These are phyloP conservation scores for Echites panduratus DNA, from an alignment of 257 asterid species.

Conservation along the genomic window DNA sequence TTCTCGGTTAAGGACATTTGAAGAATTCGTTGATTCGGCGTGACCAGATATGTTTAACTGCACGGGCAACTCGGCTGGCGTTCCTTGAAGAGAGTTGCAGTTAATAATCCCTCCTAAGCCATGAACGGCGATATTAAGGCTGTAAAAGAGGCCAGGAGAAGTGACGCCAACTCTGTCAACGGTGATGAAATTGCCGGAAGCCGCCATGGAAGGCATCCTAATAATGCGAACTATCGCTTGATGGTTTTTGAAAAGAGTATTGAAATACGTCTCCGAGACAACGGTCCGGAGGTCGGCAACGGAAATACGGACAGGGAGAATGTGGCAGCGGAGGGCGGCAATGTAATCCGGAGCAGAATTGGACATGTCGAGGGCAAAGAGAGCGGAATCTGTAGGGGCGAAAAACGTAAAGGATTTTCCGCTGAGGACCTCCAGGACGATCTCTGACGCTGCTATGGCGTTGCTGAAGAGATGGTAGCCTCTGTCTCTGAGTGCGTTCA, in stretches of 20 bases:
- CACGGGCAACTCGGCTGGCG: background rate
- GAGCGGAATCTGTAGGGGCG: slow-evolving; percentile 24
- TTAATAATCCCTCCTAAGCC: slow-evolving; percentile 31
- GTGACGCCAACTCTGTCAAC: slow-evolving; percentile 15
- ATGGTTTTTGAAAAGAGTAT: slow-evolving; percentile 13
- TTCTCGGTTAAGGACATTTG: background rate
- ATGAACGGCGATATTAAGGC: slow-evolving; percentile 28
- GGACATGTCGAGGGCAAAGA: background rate
- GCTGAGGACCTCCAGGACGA: slow-evolving; percentile 18
- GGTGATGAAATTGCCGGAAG: slow-evolving; percentile 11
- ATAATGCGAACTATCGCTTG: background rate
- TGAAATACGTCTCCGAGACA: slow-evolving; percentile 4
- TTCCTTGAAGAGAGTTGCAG: background rate
- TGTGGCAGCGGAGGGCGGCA: slow-evolving; percentile 32
- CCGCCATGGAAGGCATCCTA: background rate
- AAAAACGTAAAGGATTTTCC: slow-evolving; percentile 29
- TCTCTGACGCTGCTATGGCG: slow-evolving; percentile 32
- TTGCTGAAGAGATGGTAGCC: slow-evolving; percentile 34
- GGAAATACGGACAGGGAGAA: slow-evolving; percentile 22
- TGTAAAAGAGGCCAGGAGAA: slow-evolving; percentile 28
- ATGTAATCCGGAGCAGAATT: slow-evolving; percentile 25
- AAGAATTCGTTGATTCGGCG: background rate
- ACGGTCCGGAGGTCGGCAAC: slow-evolving; percentile 19
- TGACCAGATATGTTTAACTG: background rate
- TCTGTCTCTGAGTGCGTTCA: slow-evolving; percentile 21